Conservation (phyloP, 225 moss, liverwort and hornwort species). For the Polytrichum commune region DNA sequence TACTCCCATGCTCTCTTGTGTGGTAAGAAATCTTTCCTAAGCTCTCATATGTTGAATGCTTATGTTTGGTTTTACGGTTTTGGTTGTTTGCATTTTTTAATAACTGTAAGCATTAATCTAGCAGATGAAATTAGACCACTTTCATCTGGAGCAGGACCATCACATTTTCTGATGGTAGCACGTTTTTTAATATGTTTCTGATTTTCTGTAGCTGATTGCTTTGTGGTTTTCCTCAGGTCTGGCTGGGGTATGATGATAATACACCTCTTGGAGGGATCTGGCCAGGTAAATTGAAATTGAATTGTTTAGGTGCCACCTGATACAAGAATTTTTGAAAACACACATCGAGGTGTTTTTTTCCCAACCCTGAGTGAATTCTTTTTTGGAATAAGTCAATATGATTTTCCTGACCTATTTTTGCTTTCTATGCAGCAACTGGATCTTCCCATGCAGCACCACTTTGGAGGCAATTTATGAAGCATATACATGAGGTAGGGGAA, state of each 20-base stretch:
- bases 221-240: constrained; percentile 50
- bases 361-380: no score
- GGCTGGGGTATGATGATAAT: constrained; percentile 95
- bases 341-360: no score
- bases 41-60: not conserved
- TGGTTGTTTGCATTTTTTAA: not conserved
- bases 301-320: not conserved
- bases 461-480: constrained; percentile 88
- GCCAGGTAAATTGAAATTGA: constrained; percentile 49
- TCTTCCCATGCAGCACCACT: constrained; percentile 94
- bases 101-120: not conserved
- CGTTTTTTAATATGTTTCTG: not conserved
- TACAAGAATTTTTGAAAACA: no score
- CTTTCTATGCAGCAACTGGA: constrained; percentile 63
- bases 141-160: no score
- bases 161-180: no score
- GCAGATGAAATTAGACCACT: not conserved
- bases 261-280: constrained; percentile 88
- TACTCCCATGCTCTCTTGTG: constrained; percentile 93
- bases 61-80: not conserved
- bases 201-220: not conserved
- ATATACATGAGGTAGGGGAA: constrained; percentile 70
- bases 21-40: constrained; percentile 39
- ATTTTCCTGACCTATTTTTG: no score
- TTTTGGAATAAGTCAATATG: no score